Conservation (phyloP, 805 yeast genomes). For the Candida takata region DNA sequence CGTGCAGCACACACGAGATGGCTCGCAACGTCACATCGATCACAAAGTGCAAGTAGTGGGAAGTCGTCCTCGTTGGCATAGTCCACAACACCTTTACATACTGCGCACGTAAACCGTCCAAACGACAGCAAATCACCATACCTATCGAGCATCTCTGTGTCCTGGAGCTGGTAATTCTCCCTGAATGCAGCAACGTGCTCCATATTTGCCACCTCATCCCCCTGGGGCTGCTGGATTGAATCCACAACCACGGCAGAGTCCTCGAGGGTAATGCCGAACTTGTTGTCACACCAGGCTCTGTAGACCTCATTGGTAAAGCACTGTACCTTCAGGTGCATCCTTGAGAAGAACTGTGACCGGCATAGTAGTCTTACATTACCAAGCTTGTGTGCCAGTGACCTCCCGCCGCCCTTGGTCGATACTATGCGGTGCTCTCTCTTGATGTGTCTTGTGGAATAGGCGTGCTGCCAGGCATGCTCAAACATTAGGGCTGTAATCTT, state of each 20-base stretch:
- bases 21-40: constrained; percentile 27
- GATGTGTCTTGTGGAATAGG: constrained; percentile 58
- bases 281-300: constrained; percentile 17
- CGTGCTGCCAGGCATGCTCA: constrained; percentile 83
- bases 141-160: constrained; percentile 8
- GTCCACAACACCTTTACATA: constrained; percentile 29
- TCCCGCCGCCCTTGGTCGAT: constrained; percentile 30
- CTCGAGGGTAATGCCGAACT: constrained; percentile 9
- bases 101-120: constrained; percentile 25
- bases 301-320: constrained; percentile 32
- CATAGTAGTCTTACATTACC: constrained; percentile 42
- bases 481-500: constrained; percentile 66
- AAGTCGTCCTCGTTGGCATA: constrained; percentile 26
- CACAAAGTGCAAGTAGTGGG: constrained; percentile 32
- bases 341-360: constrained; percentile 34
- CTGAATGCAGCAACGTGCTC: constrained; percentile 24
- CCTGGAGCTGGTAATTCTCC: constrained; percentile 8
- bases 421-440: constrained; percentile 31
- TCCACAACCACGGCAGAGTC: constrained; percentile 7
- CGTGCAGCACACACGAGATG: constrained; percentile 37
- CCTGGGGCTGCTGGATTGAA: constrained; percentile 4
- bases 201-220: constrained; percentile 18
- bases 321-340: constrained; percentile 39
- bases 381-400: constrained; percentile 38
- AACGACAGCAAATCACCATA: constrained; percentile 17